Percentiles rank a stretch among this genome's conserved stretches.
These are phyloP conservation scores for Zizania palustris DNA, from an alignment of 202 grass and related monocot genomes.

Conservation along the genomic window DNA sequence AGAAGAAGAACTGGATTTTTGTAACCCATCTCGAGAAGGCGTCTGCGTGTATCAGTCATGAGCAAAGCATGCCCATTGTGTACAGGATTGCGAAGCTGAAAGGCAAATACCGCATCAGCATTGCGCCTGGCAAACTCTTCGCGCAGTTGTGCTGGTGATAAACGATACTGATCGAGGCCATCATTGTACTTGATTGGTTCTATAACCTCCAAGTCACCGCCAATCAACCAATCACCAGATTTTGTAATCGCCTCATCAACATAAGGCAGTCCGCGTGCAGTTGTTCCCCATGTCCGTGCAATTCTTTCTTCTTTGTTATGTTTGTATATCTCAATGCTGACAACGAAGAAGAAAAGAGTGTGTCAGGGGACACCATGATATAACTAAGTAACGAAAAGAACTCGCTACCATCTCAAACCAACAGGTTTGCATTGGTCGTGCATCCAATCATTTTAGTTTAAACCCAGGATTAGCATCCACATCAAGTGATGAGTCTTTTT, in stretches of 20 bases:
- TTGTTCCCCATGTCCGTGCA: conserved; percentile 96
- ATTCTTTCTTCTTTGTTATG: conserved; percentile 99
- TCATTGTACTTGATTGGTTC: conserved; percentile 98
- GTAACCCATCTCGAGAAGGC: conserved; percentile 93
- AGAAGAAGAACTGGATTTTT: conserved; percentile 92
- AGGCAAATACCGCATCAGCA: conserved; percentile 97
- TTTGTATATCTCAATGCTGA: conserved; percentile 99
- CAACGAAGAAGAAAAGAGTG: conserved; percentile 22
- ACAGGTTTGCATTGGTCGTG: not conserved
- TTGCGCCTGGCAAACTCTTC: conserved; percentile 88
- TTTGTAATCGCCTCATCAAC: conserved; percentile 80
- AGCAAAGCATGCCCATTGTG: conserved; percentile 97
- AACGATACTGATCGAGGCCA: conserved; percentile 88
- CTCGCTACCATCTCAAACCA: not conserved
- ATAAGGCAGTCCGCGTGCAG: conserved; percentile 80
- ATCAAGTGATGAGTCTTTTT: too few relatives aligned
- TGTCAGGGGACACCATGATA: conserved; percentile 15
- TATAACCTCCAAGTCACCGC: conserved; percentile 93
- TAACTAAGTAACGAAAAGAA: not conserved
- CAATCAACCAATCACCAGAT: conserved; percentile 96
- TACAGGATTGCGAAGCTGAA: conserved; percentile 97
- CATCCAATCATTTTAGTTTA: too few relatives aligned
- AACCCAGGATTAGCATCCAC: too few relatives aligned
- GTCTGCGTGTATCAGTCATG: conserved; percentile 87
- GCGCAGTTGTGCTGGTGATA: conserved; percentile 89